phyloP scores from a whole-genome alignment of 805 yeast species.

The Saccharomyces eubayanus region DNA sequence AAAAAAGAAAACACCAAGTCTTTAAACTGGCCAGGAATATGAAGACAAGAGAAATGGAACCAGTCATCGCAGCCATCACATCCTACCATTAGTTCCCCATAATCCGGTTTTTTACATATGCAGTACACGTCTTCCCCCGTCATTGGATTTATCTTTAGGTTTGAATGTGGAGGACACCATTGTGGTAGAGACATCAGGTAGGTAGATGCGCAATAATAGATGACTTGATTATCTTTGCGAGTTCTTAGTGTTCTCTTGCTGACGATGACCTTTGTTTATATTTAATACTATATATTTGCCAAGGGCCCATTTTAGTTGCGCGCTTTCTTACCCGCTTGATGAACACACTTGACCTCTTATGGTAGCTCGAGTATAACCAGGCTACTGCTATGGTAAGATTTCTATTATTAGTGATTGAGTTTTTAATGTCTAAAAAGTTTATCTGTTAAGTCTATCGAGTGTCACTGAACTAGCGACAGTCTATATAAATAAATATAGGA shows the following conservation, averaged over 20 bases:
- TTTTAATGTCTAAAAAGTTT: background rate
- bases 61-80: constrained; percentile 95
- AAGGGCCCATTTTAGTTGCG: background rate
- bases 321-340: background rate
- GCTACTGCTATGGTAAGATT: background rate
- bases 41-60: constrained; percentile 81
- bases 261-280: background rate
- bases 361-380: background rate
- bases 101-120: constrained; percentile 68
- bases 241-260: background rate
- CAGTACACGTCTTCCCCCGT: constrained; percentile 61
- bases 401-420: background rate
- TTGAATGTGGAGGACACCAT: constrained; percentile 28
- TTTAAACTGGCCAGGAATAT: constrained; percentile 42
- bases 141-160: constrained; percentile 13
- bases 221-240: background rate
- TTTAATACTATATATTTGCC: background rate
- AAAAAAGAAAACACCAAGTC: constrained; percentile 54
- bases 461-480: background rate
- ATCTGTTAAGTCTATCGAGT: background rate
- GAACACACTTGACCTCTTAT: background rate
- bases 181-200: constrained; percentile 16
- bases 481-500: background rate
- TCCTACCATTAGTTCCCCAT: constrained; percentile 80
- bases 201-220: background rate